Conservation (phyloP, 169 alveolate species). For the Prorocentrum cordatum region DNA sequence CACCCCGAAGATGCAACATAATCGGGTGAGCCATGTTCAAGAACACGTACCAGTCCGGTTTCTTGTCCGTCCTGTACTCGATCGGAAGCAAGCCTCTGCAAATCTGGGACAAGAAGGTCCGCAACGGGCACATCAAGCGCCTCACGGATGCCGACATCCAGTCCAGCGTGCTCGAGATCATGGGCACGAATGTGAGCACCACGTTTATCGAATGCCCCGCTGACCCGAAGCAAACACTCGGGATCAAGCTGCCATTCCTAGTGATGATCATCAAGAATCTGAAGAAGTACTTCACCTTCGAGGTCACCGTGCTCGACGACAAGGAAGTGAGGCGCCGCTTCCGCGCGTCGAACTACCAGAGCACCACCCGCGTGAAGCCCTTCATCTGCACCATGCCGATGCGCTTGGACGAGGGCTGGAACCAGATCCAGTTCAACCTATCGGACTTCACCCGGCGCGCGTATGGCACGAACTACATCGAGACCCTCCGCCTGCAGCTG, state of each 20-base stretch:
- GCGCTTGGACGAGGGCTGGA: slow-evolving; percentile 97
- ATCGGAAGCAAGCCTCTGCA: slow-evolving; percentile 91
- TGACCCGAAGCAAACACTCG: slow-evolving; percentile 84
- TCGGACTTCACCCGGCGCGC: slow-evolving; percentile 95
- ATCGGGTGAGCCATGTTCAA: no score
- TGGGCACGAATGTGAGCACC: slow-evolving; percentile 85
- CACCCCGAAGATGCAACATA: no score
- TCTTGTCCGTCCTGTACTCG: slow-evolving; percentile 88
- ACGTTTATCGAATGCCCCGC: slow-evolving; percentile 88
- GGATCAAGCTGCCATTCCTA: slow-evolving; percentile 89
- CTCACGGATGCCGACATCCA: slow-evolving; percentile 90
- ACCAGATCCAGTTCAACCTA: slow-evolving; percentile 90
- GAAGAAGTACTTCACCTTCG: slow-evolving; percentile 90
- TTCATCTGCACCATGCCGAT: slow-evolving; percentile 96
- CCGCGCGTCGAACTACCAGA: slow-evolving; percentile 92
- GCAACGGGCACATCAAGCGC: slow-evolving; percentile 92
- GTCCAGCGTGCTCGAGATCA: slow-evolving; percentile 76
- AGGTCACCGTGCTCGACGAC: slow-evolving; percentile 93
- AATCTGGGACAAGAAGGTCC: slow-evolving; percentile 88
- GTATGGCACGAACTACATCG: slow-evolving; percentile 93
- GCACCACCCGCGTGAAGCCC: slow-evolving; percentile 91
- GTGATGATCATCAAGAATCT: slow-evolving; percentile 92
- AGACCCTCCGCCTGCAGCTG: slow-evolving; percentile 89
- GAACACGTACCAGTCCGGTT: slow-evolving; percentile 90
- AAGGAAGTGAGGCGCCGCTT: slow-evolving; percentile 91